Evolutionary conservation across 1,139 yeast genomes (phyloP), one percentile per base, ranked within the genome.

Genomic region (Yamadazyma atmosphaerica): DNA sequence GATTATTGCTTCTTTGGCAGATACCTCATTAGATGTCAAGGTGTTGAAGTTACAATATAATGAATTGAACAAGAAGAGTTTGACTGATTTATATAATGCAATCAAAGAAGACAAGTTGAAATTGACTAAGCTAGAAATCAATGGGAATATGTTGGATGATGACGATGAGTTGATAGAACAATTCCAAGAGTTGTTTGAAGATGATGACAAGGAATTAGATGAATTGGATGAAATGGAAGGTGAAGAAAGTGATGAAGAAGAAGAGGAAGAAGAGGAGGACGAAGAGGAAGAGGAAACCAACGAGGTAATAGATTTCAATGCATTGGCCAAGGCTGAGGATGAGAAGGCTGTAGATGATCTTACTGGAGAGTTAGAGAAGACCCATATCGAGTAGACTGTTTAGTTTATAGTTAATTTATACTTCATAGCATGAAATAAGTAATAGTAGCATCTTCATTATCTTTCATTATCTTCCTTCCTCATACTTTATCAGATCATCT

Each of bases 221-320:
- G 97, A 89, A 52, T 72, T 89, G 43, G 98, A 92, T 53, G 98
- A 92, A 52, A 77, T 94, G 68, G 98, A 92, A 65, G 96, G 88
- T 58, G 73, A 81, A 35, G 89, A 86, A 49, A 83, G 87, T 44
- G 97, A 86, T 17, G 95, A 84, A 40, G 95, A 86, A 44, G 92
- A 82, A 22, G 87, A 79, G 8, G 86, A 78, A 4, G 85, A 77
- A 11, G 85, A 77, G 4, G 89, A 80, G 11, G 86, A 79, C 4
- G 85, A 74, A 15, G 80, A 68, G 12, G 82, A 69, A 26, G 82
- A 76, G 37, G 63, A 56, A 28, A 74, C 71, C 41, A 13, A 14
- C n/a, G 74, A 68, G 35, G 79, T 77, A 36, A 73, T 74, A 42
- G 80, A 78, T 49, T 71, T 78, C 51, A 76, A 69, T 39, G 69